Evolutionary conservation across 148 eudicot species (phyloP).

Genomic region (Vaccinium corymbosum): DNA sequence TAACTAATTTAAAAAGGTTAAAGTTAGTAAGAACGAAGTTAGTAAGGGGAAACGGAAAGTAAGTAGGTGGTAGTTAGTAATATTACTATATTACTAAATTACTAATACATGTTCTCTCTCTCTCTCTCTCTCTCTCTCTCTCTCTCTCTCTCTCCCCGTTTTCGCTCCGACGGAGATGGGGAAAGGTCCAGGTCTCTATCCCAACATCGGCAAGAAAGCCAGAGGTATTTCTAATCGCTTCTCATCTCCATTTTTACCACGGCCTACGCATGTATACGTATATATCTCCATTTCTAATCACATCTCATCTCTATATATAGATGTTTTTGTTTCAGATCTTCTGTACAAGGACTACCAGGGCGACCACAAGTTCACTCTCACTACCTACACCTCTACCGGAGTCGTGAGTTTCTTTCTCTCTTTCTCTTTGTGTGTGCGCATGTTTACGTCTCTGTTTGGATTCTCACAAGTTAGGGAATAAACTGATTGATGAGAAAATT

Average conservation of each 20-base stretch:
- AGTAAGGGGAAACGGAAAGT: too few species aligned
- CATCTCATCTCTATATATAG: not conserved
- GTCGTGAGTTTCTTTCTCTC: not conserved
- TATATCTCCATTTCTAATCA: not conserved
- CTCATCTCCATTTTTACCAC: not conserved
- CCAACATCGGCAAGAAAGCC: slow-evolving; percentile 89
- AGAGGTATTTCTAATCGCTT: slow-evolving; percentile 42
- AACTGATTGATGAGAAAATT: not conserved
- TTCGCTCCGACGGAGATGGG: slow-evolving; percentile 34
- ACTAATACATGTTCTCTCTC: too few species aligned
- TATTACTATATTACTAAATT: too few species aligned
- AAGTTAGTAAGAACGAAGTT: too few species aligned
- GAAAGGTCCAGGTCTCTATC: slow-evolving; percentile 92
- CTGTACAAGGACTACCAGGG: not conserved
- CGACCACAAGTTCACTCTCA: slow-evolving; percentile 3
- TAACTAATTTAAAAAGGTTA: too few species aligned
- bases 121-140: not conserved
- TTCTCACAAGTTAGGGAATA: too few species aligned
- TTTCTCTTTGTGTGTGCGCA: not conserved
- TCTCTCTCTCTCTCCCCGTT: not conserved
- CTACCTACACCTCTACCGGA: slow-evolving; percentile 4
- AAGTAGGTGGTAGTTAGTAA: too few species aligned
- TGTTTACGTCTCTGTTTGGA: not conserved
- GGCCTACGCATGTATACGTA: not conserved
- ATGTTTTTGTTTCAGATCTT: not conserved